Evolutionary conservation across 2,329 filamentous ascomycete genomes (phyloP), one percentile per base, ranked within the genome.

Genomic region (Aspergillus ustus): DNA sequence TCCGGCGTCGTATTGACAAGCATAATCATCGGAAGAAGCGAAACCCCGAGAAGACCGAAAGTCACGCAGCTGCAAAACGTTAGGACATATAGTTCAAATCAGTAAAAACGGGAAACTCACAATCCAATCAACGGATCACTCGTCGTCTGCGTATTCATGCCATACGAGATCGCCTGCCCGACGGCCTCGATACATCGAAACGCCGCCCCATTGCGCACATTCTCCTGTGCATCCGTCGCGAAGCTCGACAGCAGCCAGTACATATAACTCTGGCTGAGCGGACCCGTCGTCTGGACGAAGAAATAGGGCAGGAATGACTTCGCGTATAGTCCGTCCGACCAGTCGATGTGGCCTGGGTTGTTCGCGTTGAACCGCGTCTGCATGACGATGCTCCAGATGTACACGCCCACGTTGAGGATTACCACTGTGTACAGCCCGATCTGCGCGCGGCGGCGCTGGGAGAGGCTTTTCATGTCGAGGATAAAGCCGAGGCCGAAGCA

Each of bases 311-410:
- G 68, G 65, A 82, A 82, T 0, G 79, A 75, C 3, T 71, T 68
- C 4, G 80, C 70, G 56, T 82, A 83, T 0, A 78, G 70, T 2
- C 66, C 61, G 5, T 82, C 78, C 17, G 80, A 75, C 81, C 80
- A 83, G 57, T 82, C 81, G 22, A 83, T 82, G 13, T 78, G 71
- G 2, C 79, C 80, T 0, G 81, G 81, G 49, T 74, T 66, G 3
- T 72, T 56, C 29, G 45, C 61, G 37, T 79, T 75, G 64, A 83
- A 83, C 22, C 68, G 69, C 7, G 69, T 70, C 63, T 83, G 79
- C 77, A 83, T 82, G 19, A 81, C 71, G 55, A 82, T 81, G 1
- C 80, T 82, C 81, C 81, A 83, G 61, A 82, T 79, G 54, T 83
- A 83, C 0, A 82, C 81, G n/a, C 78, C 81, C 4, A 79, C 63